phyloP scores from a whole-genome alignment of 2,329 filamentous ascomycete genomes.

The Cadophora sp. region DNA sequence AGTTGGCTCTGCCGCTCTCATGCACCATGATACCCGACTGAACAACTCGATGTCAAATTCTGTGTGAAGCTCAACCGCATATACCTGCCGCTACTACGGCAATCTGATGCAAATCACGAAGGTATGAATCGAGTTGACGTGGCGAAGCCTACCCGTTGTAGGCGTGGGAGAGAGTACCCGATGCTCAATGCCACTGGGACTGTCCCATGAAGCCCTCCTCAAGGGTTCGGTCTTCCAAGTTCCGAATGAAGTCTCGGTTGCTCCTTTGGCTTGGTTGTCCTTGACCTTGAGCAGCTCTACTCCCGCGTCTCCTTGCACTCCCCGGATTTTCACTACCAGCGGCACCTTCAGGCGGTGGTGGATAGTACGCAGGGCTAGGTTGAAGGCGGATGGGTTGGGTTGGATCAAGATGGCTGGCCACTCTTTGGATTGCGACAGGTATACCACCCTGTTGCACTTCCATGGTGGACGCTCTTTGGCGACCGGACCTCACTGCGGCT shows the following conservation, averaged over 20 bases:
- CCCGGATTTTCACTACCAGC: slow-evolving; percentile 61
- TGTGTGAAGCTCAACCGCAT: neutral
- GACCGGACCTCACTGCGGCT: slow-evolving; percentile 76
- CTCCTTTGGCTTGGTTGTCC: slow-evolving; percentile 56
- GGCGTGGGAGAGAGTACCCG: slow-evolving; percentile 16
- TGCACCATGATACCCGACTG: neutral
- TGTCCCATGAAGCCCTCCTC: slow-evolving; percentile 89
- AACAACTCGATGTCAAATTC: neutral
- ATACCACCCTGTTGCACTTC: slow-evolving; percentile 94
- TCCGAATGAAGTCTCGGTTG: slow-evolving; percentile 91
- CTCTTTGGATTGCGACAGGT: slow-evolving; percentile 88
- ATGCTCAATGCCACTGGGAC: slow-evolving; percentile 69
- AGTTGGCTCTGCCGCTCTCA: slow-evolving; percentile 7
- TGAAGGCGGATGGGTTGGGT: slow-evolving; percentile 93
- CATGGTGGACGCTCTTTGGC: slow-evolving; percentile 94
- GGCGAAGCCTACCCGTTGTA: slow-evolving; percentile 30
- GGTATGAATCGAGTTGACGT: slow-evolving; percentile 25
- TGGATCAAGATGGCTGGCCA: slow-evolving; percentile 94
- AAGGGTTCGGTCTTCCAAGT: slow-evolving; percentile 89
- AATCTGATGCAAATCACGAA: slow-evolving; percentile 16
- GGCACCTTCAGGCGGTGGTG: slow-evolving; percentile 85
- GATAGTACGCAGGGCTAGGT: slow-evolving; percentile 96
- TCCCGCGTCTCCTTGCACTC: slow-evolving; percentile 76
- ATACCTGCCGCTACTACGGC: neutral
- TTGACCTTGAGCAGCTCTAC: slow-evolving; percentile 68